A percentile compares a stretch with the other conserved stretches of the same genome.
phyloP scores from a whole-genome alignment of 805 yeast genomes.

The Saccharomyces paradoxus region DNA sequence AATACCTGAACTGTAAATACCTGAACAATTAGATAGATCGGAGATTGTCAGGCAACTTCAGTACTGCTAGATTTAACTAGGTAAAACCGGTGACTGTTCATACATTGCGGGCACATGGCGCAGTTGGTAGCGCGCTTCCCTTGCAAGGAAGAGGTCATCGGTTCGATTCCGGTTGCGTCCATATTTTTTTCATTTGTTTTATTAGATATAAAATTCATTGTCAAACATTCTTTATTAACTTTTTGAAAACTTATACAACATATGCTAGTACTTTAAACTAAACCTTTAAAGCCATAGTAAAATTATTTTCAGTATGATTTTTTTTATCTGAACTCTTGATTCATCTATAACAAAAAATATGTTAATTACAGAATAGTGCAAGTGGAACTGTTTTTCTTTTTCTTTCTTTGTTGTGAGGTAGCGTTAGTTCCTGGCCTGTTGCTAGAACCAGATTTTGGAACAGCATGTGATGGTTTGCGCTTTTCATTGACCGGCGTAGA shows the following conservation, averaged over 20 bases:
- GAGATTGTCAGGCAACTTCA: too few relatives aligned
- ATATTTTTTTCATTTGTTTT: background rate
- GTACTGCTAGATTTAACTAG: too few relatives aligned
- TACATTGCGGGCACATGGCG: conserved; percentile 1
- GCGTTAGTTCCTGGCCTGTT: conserved; percentile 1
- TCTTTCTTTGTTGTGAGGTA: conserved; percentile 9
- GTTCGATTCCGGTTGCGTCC: conserved; percentile 2
- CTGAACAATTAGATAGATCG: too few relatives aligned
- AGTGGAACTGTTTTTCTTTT: conserved; percentile 14
- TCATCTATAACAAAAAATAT: background rate
- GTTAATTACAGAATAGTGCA: conserved; percentile 13
- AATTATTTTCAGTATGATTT: background rate
- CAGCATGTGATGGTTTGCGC: background rate
- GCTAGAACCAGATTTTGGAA: background rate
- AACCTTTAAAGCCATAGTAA: background rate
- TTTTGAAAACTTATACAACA: background rate
- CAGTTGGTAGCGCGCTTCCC: conserved; percentile 2
- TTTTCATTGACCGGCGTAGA: background rate
- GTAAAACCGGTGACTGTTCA: too few relatives aligned
- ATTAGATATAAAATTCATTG: too few relatives aligned
- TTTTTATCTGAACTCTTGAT: background rate
- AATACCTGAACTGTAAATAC: too few relatives aligned
- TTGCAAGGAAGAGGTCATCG: conserved; percentile 2
- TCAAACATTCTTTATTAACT: too few relatives aligned
- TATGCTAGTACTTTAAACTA: background rate